Percentiles rank a stretch among this genome's conserved stretches.
Evolutionary conservation across 177 flowering plant genomes (phyloP).

Genomic region (Telopea speciosissima): DNA sequence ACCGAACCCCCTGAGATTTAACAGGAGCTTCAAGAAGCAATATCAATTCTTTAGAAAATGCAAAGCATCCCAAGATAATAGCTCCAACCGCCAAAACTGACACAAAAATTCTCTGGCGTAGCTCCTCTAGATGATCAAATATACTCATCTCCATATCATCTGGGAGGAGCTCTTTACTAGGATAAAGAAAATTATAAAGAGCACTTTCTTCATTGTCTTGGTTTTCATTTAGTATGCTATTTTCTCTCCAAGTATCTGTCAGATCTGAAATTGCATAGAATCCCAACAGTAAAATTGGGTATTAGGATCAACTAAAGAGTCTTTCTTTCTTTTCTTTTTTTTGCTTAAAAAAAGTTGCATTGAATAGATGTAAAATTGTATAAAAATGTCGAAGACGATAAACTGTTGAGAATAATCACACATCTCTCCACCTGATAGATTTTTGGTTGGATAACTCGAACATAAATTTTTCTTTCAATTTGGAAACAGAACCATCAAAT

Average conservation of each 20-base stretch:
- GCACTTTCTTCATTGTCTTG: constrained; percentile 37
- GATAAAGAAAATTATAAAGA: constrained; percentile 72
- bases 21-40: constrained; percentile 91
- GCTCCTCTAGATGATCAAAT: constrained; percentile 96
- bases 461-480: too few relatives aligned
- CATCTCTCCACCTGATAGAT: too few relatives aligned
- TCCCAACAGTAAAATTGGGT: constrained; percentile 9
- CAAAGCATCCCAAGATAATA: constrained; percentile 84
- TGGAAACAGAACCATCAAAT: too few relatives aligned
- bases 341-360: neutral
- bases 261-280: constrained; percentile 21
- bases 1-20: constrained; percentile 75
- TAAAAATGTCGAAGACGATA: too few relatives aligned
- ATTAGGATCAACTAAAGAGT: neutral
- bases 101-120: constrained; percentile 73
- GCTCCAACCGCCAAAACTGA: constrained; percentile 93
- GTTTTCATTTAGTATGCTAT: constrained; percentile 21
- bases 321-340: too few relatives aligned
- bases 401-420: too few relatives aligned
- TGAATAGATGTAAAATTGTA: neutral
- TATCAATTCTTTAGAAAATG: constrained; percentile 73
- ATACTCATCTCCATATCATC: constrained; percentile 93
- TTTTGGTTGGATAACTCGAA: too few relatives aligned
- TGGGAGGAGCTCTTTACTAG: constrained; percentile 83
- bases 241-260: constrained; percentile 23